Conservation (phyloP, 495 filamentous ascomycete genomes). For the Penicillium soppii region DNA sequence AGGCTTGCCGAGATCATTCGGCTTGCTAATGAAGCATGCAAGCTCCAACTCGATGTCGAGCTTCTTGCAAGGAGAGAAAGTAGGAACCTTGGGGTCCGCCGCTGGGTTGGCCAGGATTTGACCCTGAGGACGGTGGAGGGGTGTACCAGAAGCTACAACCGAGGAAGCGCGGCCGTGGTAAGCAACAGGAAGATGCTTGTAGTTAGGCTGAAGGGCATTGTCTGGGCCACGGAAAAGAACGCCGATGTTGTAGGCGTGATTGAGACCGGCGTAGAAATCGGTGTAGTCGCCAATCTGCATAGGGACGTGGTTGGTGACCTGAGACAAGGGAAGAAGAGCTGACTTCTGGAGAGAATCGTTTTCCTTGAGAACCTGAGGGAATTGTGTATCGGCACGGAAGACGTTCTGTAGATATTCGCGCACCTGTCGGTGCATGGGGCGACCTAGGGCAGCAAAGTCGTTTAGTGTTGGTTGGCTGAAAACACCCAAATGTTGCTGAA, state of each 20-base stretch:
- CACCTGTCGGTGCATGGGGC: constrained; percentile 67
- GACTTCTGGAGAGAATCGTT: constrained; percentile 53
- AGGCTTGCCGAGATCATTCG: constrained; percentile 64
- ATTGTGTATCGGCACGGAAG: constrained; percentile 60
- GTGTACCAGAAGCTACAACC: constrained; percentile 73
- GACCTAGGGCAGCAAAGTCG: constrained; percentile 76
- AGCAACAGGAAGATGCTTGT: constrained; percentile 84
- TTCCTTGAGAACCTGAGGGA: constrained; percentile 56
- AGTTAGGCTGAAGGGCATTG: constrained; percentile 85
- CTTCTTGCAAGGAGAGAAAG: constrained; percentile 60
- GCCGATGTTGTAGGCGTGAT: constrained; percentile 84
- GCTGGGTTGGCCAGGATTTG: constrained; percentile 71
- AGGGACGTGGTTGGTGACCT: constrained; percentile 73
- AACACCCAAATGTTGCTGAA: constrained; percentile 57
- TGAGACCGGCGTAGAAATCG: constrained; percentile 91
- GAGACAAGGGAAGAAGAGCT: constrained; percentile 53
- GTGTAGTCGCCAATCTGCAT: constrained; percentile 94
- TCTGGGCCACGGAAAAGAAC: constrained; percentile 77
- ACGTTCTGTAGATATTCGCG: constrained; percentile 72
- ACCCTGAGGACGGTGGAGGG: constrained; percentile 74
- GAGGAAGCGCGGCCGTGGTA: constrained; percentile 85
- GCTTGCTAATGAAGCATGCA: constrained; percentile 72
- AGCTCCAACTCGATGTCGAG: constrained; percentile 90
- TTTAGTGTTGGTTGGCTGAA: constrained; percentile 76
- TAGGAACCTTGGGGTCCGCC: constrained; percentile 59